Percentiles rank a stretch among this genome's conserved stretches.
Evolutionary conservation across 805 yeast genomes (phyloP).

Genomic region (Saturnispora sanitii): DNA sequence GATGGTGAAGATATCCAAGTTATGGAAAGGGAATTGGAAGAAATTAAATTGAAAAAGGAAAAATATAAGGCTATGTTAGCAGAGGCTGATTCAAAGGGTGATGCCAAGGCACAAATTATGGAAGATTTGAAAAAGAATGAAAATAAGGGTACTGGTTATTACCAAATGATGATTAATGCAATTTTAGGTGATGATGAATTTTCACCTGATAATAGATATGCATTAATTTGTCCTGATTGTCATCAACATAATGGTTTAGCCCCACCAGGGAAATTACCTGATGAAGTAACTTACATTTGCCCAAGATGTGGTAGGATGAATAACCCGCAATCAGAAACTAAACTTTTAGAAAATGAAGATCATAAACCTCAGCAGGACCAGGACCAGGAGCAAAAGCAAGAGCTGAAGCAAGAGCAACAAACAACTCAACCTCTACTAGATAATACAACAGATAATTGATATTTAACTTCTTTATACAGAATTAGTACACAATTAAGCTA

Average conservation of each 20-base stretch:
- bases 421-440: background rate
- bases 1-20: slow-evolving; percentile 40
- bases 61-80: slow-evolving; percentile 29
- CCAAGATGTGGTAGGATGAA: slow-evolving; percentile 42
- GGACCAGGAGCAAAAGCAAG: no score
- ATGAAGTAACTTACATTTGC: slow-evolving; percentile 46
- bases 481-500: slow-evolving; percentile 22
- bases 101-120: slow-evolving; percentile 15
- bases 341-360: no score
- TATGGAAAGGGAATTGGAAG: slow-evolving; percentile 34
- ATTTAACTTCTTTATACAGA: no score
- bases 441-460: background rate
- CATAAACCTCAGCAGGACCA: no score
- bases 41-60: slow-evolving; percentile 30
- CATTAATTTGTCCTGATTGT: slow-evolving; percentile 63
- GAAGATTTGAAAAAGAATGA: slow-evolving; percentile 11
- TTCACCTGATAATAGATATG: slow-evolving; percentile 50
- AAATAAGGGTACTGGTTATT: slow-evolving; percentile 12
- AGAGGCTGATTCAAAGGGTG: slow-evolving; percentile 25
- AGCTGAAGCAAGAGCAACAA: background rate
- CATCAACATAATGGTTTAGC: slow-evolving; percentile 71
- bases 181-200: slow-evolving; percentile 57
- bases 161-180: slow-evolving; percentile 31
- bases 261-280: slow-evolving; percentile 53
- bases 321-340: no score